phyloP scores from a whole-genome alignment of 1,139 yeast species.

The Nakaseomyces delphensis region DNA sequence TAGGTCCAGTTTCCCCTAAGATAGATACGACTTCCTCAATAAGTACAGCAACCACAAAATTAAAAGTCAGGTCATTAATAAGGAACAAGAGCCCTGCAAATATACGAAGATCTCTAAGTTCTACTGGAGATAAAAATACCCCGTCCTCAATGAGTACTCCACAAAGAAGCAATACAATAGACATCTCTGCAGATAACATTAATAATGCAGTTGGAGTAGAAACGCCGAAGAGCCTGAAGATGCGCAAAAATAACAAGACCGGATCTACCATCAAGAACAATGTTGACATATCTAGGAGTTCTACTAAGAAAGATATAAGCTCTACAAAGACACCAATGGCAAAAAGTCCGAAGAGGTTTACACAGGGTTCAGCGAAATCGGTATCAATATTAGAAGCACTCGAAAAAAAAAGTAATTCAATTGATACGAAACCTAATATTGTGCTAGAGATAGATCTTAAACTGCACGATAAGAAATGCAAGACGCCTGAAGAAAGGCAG shows the following conservation, averaged over 20 bases:
- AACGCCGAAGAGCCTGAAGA: slow-evolving; percentile 16
- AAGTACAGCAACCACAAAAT: background rate
- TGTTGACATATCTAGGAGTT: background rate
- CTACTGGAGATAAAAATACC: slow-evolving; percentile 2
- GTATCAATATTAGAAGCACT: slow-evolving; percentile 22
- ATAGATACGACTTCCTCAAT: background rate
- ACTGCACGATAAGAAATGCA: slow-evolving; percentile 32
- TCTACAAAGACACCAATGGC: slow-evolving; percentile 8
- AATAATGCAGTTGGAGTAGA: no score
- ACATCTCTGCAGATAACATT: slow-evolving; percentile 12
- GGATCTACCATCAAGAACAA: background rate
- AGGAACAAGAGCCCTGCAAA: slow-evolving; percentile 5
- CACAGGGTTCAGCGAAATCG: slow-evolving; percentile 18
- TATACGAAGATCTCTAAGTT: slow-evolving; percentile 7
- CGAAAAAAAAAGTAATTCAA: slow-evolving; percentile 30
- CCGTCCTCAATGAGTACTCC: background rate
- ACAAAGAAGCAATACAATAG: slow-evolving; percentile 1
- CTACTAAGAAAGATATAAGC: background rate
- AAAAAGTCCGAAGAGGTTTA: slow-evolving; percentile 3
- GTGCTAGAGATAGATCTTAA: slow-evolving; percentile 50
- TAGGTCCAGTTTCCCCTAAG: background rate
- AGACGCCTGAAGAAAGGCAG: slow-evolving; percentile 57
- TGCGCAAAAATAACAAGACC: background rate
- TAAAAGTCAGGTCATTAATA: background rate
- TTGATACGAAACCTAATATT: slow-evolving; percentile 39